These are phyloP conservation scores for Arabis alpina DNA, from an alignment of 345 rosid species.

Conservation along the genomic window DNA sequence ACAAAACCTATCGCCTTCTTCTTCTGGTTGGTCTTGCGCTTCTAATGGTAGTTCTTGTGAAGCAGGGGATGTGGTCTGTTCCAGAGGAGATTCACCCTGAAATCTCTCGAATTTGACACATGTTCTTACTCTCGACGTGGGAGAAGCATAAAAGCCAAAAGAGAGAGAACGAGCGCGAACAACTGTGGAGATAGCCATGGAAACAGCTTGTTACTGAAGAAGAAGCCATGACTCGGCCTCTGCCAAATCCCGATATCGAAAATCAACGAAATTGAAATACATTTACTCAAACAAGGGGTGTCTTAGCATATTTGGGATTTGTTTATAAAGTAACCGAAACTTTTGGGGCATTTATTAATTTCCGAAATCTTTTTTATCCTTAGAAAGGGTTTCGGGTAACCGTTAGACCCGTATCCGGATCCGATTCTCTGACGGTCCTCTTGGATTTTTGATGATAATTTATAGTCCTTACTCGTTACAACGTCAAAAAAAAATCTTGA, in stretches of 20 bases:
- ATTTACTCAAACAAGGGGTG: neutral
- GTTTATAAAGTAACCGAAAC: neutral
- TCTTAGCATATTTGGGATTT: neutral
- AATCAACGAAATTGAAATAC: neutral
- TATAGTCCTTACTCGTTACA: too few species aligned
- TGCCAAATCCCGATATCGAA: conserved; percentile 22
- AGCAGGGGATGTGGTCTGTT: conserved; percentile 45
- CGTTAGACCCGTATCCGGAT: conserved; percentile 25
- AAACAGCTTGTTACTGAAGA: conserved; percentile 58
- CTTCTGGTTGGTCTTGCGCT: conserved; percentile 46
- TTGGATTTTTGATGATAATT: too few species aligned
- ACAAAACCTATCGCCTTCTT: conserved; percentile 64
- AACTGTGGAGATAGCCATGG: conserved; percentile 40
- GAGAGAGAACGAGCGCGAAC: conserved; percentile 45
- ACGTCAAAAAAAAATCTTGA: too few species aligned
- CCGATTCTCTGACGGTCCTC: conserved; percentile 37
- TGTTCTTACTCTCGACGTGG: conserved; percentile 46
- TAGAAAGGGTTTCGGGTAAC: conserved; percentile 3
- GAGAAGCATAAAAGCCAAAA: conserved; percentile 32
- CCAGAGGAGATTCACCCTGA: conserved; percentile 61
- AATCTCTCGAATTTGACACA: conserved; percentile 81
- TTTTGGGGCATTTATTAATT: neutral
- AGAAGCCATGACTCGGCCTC: conserved; percentile 37
- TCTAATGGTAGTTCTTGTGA: conserved; percentile 30
- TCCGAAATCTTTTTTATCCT: neutral